Conservation (phyloP, 1,284 basidiomycete genomes). For the Spongispora temasekensis region DNA sequence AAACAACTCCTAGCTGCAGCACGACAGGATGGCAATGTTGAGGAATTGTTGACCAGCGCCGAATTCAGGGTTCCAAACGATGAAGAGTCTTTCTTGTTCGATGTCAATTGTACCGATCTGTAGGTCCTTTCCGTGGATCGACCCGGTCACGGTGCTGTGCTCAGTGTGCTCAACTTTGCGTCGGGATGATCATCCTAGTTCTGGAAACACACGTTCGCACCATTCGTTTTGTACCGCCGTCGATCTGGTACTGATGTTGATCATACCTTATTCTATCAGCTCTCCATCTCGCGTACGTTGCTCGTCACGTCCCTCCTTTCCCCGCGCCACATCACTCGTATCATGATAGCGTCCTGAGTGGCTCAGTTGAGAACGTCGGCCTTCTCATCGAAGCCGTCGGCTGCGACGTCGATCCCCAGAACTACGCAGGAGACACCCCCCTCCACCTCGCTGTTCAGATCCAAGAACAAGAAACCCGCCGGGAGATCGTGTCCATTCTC, state of each 20-base stretch:
- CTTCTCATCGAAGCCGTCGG: slow-evolving; percentile 29
- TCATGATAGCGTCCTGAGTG: slow-evolving; percentile 19
- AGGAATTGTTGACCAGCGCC: slow-evolving; percentile 22
- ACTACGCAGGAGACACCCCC: slow-evolving; percentile 30
- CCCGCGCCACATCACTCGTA: not conserved
- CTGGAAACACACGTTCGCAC: slow-evolving; percentile 34
- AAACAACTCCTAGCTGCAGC: slow-evolving; percentile 30
- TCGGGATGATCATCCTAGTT: slow-evolving; percentile 11
- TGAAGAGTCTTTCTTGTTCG: slow-evolving; percentile 25
- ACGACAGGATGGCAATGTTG: slow-evolving; percentile 28
- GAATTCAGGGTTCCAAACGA: slow-evolving; percentile 25
- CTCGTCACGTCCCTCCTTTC: not conserved
- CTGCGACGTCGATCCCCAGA: slow-evolving; percentile 34
- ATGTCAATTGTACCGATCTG: slow-evolving; percentile 34
- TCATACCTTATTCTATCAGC: slow-evolving; percentile 14
- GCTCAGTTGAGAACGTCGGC: slow-evolving; percentile 20
- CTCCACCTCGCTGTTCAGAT: slow-evolving; percentile 31
- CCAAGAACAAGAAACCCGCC: slow-evolving; percentile 14
- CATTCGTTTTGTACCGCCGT: slow-evolving; percentile 1
- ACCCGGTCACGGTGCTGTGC: not conserved
- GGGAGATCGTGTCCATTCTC: slow-evolving; percentile 22
- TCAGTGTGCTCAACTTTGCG: slow-evolving; percentile 2
- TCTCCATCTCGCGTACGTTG: slow-evolving; percentile 36
- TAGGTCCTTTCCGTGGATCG: slow-evolving; percentile 14
- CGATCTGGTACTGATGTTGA: slow-evolving; percentile 17